phyloP scores from a whole-genome alignment of 176 grass and related monocot genomes.

The Saccharum spontaneum region DNA sequence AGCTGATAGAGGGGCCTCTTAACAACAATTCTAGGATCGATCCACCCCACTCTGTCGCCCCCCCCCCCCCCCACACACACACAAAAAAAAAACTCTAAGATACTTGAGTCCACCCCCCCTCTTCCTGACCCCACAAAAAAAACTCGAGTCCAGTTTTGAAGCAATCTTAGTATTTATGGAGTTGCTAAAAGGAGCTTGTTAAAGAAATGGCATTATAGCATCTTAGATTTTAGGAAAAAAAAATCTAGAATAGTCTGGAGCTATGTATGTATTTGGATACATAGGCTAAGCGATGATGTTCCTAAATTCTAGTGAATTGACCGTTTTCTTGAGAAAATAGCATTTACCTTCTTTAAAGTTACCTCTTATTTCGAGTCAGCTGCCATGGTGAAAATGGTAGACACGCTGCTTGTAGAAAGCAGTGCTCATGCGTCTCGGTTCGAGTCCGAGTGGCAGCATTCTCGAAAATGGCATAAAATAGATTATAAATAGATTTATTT shows the following conservation, averaged over 20 bases:
- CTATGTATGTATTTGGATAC: conserved; percentile 1
- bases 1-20: neutral
- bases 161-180: neutral
- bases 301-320: neutral
- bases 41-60: too few relatives aligned
- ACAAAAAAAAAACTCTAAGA: too few relatives aligned
- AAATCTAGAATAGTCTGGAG: neutral
- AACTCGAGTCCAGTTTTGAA: neutral
- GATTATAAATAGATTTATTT: neutral
- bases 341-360: neutral
- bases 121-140: neutral
- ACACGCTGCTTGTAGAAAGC: conserved; percentile 27
- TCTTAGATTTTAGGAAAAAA: neutral
- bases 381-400: conserved; percentile 39
- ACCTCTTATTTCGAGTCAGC: conserved; percentile 20
- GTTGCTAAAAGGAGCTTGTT: neutral
- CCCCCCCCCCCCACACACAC: too few relatives aligned
- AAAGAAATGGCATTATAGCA: neutral
- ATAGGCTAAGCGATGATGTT: neutral
- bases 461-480: conserved; percentile 7
- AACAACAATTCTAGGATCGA: neutral
- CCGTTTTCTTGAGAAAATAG: neutral
- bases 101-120: too few relatives aligned
- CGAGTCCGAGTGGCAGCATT: conserved; percentile 32
- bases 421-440: conserved; percentile 33